Percentiles rank a stretch among this genome's conserved stretches.
phyloP scores from a whole-genome alignment of 257 asterid species.

The Plantago major region DNA sequence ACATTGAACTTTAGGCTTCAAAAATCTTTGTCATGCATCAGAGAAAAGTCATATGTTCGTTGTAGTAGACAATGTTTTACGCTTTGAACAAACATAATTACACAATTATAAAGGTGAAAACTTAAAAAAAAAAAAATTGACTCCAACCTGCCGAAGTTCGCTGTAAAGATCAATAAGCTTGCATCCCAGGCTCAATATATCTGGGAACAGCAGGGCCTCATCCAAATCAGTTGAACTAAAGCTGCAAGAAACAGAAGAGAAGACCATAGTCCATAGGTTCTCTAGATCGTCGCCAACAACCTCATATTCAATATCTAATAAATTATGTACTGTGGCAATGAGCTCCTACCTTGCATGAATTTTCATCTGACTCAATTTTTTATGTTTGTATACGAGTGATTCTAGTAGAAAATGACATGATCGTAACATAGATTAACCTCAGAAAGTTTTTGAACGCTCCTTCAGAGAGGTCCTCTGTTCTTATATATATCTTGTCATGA shows the following conservation, averaged over 20 bases:
- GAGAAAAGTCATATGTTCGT: too few relatives aligned
- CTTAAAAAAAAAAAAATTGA: neutral
- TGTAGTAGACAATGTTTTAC: neutral
- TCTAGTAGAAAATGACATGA: slow-evolving; percentile 51
- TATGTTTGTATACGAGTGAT: slow-evolving; percentile 29
- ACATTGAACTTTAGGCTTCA: too few relatives aligned
- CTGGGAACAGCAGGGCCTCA: slow-evolving; percentile 40
- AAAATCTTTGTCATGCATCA: too few relatives aligned
- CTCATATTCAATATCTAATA: slow-evolving; percentile 71
- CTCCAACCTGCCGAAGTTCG: slow-evolving; percentile 94
- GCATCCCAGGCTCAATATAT: slow-evolving; percentile 60
- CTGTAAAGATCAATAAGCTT: slow-evolving; percentile 69
- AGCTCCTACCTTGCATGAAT: slow-evolving; percentile 51
- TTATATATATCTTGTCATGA: slow-evolving; percentile 52
- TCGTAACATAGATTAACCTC: slow-evolving; percentile 45
- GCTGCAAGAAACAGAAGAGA: slow-evolving; percentile 52
- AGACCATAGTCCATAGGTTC: slow-evolving; percentile 59
- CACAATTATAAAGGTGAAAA: neutral
- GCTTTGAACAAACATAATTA: neutral
- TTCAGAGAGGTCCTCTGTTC: slow-evolving; percentile 71
- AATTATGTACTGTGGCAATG: slow-evolving; percentile 43
- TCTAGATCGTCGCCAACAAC: slow-evolving; percentile 80
- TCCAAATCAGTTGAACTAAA: slow-evolving; percentile 38
- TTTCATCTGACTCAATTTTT: slow-evolving; percentile 32
- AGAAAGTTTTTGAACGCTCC: slow-evolving; percentile 68